These are phyloP conservation scores for Botrytis elliptica DNA, from an alignment of 2,329 filamentous ascomycete genomes.

Conservation along the genomic window DNA sequence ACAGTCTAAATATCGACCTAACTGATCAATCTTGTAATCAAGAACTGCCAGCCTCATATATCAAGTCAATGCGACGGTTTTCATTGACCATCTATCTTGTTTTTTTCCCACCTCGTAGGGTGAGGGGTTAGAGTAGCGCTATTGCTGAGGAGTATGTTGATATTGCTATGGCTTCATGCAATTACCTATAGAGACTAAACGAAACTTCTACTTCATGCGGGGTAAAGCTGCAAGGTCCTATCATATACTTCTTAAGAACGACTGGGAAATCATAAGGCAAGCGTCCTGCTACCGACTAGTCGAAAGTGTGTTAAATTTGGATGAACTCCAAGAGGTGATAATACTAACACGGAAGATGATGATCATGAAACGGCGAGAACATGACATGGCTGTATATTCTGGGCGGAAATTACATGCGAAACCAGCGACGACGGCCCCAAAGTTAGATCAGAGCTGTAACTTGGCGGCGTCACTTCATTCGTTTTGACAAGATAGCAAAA, in stretches of 20 bases:
- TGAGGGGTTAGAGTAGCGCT: too few species aligned
- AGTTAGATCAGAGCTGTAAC: background rate
- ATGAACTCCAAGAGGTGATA: background rate
- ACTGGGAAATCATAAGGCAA: background rate
- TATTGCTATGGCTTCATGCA: background rate
- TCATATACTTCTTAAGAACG: background rate
- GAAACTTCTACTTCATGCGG: background rate
- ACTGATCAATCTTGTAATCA: background rate
- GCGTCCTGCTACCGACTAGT: background rate
- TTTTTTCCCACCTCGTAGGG: background rate
- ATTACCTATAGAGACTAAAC: background rate
- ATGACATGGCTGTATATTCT: background rate
- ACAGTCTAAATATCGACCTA: background rate
- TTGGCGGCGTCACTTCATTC: background rate
- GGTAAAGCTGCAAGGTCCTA: background rate
- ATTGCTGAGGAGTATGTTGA: background rate
- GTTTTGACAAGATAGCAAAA: background rate
- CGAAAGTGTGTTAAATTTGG: background rate
- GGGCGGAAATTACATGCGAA: background rate
- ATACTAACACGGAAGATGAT: background rate
- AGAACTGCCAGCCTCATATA: background rate
- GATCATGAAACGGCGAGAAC: background rate
- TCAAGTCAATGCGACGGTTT: background rate
- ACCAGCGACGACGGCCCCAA: background rate
- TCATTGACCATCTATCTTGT: background rate